phyloP scores from a whole-genome alignment of 139 green algal species.

The Haematococcus sp. region DNA sequence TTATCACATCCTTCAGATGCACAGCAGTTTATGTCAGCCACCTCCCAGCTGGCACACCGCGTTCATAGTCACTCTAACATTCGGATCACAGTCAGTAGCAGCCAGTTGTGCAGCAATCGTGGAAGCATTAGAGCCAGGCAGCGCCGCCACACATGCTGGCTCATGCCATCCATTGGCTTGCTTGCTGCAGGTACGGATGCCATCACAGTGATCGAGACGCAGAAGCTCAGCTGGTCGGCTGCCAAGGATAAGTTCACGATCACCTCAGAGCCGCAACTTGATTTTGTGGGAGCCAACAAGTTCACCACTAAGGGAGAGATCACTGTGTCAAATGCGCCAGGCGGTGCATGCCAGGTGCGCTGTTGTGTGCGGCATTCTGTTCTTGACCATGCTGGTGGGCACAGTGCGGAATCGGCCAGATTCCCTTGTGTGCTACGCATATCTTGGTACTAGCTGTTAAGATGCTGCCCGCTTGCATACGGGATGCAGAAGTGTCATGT shows the following conservation, averaged over 20 bases:
- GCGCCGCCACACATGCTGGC: too few relatives aligned
- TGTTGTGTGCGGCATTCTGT: neutral
- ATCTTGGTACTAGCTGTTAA: too few relatives aligned
- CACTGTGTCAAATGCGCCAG: neutral
- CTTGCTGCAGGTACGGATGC: neutral
- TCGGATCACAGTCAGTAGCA: too few relatives aligned
- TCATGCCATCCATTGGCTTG: neutral
- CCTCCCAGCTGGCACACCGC: too few relatives aligned
- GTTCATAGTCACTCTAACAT: too few relatives aligned
- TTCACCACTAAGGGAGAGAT: conserved; percentile 8
- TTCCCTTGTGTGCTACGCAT: too few relatives aligned
- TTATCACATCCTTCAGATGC: too few relatives aligned
- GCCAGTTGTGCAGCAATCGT: too few relatives aligned
- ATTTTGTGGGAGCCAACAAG: conserved; percentile 10
- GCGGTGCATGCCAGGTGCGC: conserved; percentile 4
- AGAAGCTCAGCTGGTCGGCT: neutral
- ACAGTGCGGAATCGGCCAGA: neutral
- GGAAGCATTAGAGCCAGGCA: too few relatives aligned
- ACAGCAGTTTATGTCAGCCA: too few relatives aligned
- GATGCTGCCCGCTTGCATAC: too few relatives aligned
- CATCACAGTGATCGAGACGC: conserved; percentile 3
- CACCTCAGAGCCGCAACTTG: neutral
- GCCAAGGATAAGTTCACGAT: neutral
- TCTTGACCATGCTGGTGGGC: neutral
- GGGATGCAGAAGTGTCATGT: too few relatives aligned